These are phyloP conservation scores for Entoloma clypeatum DNA, from an alignment of 1,284 basidiomycete genomes.

Conservation along the genomic window DNA sequence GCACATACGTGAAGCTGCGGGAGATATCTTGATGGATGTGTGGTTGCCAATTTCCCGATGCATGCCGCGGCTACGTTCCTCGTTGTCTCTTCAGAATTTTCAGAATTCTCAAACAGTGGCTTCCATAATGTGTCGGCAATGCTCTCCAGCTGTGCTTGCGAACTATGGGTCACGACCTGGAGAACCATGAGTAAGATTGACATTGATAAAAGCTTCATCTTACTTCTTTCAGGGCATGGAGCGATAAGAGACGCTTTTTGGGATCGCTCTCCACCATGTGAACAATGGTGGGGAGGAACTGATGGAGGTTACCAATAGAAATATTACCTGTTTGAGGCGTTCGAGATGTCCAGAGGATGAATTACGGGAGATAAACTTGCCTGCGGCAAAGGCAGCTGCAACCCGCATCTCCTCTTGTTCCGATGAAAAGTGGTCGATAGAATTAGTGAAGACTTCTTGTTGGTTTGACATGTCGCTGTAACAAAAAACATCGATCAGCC, in stretches of 20 bases:
- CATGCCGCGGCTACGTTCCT: conserved; percentile 96
- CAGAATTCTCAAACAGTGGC: conserved; percentile 84
- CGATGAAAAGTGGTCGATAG: conserved; percentile 71
- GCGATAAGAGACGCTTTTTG: conserved; percentile 77
- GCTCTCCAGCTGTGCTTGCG: conserved; percentile 75
- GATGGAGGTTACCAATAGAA: conserved; percentile 83
- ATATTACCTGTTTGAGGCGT: conserved; percentile 68
- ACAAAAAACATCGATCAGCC: conserved; percentile 11
- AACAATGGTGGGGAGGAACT: conserved; percentile 84
- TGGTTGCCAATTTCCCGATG: conserved; percentile 91
- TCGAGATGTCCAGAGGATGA: neutral
- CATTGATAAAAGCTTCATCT: conserved; percentile 6
- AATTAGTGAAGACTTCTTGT: conserved; percentile 67
- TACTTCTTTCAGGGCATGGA: conserved; percentile 93
- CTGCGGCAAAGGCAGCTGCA: conserved; percentile 89
- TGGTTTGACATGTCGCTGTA: conserved; percentile 79
- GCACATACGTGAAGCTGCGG: conserved; percentile 81
- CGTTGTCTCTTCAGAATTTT: conserved; percentile 84
- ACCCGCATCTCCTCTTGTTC: conserved; percentile 82
- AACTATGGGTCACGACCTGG: conserved; percentile 88
- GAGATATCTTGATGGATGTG: conserved; percentile 84
- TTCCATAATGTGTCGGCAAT: conserved; percentile 89
- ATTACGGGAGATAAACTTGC: conserved; percentile 40
- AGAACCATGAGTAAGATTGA: neutral
- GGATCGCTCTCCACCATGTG: conserved; percentile 75